These are phyloP conservation scores for Trichoderma simmonsii DNA, from an alignment of 2,329 filamentous ascomycete genomes.

Conservation along the genomic window DNA sequence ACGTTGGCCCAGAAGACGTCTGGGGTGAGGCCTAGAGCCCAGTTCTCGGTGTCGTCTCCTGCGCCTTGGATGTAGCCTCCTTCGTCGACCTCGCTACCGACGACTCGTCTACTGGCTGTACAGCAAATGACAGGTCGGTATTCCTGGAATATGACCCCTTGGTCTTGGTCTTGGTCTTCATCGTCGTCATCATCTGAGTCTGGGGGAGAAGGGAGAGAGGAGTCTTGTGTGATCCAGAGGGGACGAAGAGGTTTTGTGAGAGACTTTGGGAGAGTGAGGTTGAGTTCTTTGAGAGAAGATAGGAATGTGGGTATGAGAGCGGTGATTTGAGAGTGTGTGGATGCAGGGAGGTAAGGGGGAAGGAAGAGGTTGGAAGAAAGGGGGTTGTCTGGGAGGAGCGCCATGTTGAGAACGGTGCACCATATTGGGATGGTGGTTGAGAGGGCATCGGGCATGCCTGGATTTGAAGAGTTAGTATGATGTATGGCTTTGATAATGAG, in stretches of 20 bases:
- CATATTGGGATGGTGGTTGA: conserved; percentile 93
- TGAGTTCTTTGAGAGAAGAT: conserved; percentile 51
- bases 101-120: conserved; percentile 73
- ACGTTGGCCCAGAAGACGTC: conserved; percentile 74
- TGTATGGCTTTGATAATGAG: background rate
- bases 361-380: conserved; percentile 58
- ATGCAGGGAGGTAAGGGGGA: conserved; percentile 68
- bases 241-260: conserved; percentile 72
- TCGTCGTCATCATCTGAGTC: conserved; percentile 20
- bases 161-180: background rate
- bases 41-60: conserved; percentile 91
- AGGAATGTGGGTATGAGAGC: conserved; percentile 55
- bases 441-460: conserved; percentile 87
- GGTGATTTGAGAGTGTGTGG: conserved; percentile 74
- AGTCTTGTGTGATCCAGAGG: conserved; percentile 75
- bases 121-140: conserved; percentile 78
- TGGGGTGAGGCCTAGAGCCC: conserved; percentile 78
- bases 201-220: conserved; percentile 37
- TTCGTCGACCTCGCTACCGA: conserved; percentile 61
- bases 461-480: conserved; percentile 18
- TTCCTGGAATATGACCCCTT: conserved; percentile 45
- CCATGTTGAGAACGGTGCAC: conserved; percentile 80
- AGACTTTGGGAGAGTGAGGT: conserved; percentile 51
- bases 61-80: conserved; percentile 85
- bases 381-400: conserved; percentile 63